Conservation (phyloP, 78 protist genomes). For the Chrysochromulina parva region DNA sequence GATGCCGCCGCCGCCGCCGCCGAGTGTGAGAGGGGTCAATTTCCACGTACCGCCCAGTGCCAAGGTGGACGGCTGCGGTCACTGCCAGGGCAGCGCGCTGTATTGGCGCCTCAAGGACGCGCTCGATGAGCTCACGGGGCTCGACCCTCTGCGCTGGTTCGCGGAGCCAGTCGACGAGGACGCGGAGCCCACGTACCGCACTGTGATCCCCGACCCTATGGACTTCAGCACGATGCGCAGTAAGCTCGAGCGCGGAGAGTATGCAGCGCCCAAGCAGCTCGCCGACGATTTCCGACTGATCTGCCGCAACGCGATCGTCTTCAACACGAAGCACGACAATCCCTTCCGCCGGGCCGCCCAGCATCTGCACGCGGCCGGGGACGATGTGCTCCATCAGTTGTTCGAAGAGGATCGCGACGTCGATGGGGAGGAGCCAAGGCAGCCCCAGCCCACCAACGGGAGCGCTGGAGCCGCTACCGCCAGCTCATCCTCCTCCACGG, state of each 20-base stretch:
- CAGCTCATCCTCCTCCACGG: too few relatives aligned
- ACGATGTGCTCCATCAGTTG: neutral
- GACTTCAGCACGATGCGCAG: neutral
- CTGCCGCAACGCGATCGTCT: constrained; percentile 16
- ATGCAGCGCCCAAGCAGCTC: neutral
- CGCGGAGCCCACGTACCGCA: neutral
- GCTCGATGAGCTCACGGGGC: neutral
- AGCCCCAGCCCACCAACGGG: too few relatives aligned
- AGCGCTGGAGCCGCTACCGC: too few relatives aligned
- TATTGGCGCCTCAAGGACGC: neutral
- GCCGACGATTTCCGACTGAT: neutral
- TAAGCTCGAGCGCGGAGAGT: neutral
- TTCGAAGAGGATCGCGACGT: too few relatives aligned
- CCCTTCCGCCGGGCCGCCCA: neutral
- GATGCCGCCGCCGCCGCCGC: neutral
- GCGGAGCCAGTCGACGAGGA: constrained; percentile 1
- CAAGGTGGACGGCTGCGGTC: neutral
- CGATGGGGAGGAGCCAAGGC: too few relatives aligned
- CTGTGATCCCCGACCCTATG: neutral
- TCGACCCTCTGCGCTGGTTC: neutral
- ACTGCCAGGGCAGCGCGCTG: neutral
- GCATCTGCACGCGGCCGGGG: neutral
- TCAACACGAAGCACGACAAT: neutral
- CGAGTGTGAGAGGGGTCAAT: neutral
- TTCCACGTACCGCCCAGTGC: neutral